phyloP scores from a whole-genome alignment of 2,329 filamentous ascomycete genomes.

The Trichoderma cornu-damae region DNA sequence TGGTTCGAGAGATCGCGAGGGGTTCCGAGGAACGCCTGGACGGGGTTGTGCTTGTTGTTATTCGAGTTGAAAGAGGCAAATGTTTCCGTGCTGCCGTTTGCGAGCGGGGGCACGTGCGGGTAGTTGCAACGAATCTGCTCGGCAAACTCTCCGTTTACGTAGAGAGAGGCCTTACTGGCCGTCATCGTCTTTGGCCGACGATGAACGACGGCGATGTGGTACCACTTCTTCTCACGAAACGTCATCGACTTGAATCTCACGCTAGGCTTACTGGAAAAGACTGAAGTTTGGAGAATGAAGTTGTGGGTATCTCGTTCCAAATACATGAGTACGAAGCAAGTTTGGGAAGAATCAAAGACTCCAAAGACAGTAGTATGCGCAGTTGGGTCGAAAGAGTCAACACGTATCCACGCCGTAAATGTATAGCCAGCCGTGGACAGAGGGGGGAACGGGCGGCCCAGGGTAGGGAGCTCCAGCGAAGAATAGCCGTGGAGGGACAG shows the following conservation, averaged over 20 bases:
- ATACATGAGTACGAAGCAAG: slow-evolving; percentile 90
- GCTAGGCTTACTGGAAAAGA: slow-evolving; percentile 78
- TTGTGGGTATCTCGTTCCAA: slow-evolving; percentile 89
- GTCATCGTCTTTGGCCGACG: slow-evolving; percentile 68
- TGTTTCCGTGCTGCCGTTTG: slow-evolving; percentile 59
- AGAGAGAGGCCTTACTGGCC: slow-evolving; percentile 77
- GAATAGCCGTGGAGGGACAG: slow-evolving; percentile 81
- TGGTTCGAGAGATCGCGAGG: slow-evolving; percentile 78
- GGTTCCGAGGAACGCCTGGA: slow-evolving; percentile 91
- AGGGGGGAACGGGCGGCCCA: slow-evolving; percentile 82
- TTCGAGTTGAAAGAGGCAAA: slow-evolving; percentile 64
- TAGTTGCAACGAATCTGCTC: slow-evolving; percentile 90
- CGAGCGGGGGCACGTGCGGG: slow-evolving; percentile 65
- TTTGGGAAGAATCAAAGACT: slow-evolving; percentile 84
- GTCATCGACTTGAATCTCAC: slow-evolving; percentile 82
- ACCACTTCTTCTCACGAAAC: slow-evolving; percentile 78
- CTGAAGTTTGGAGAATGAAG: slow-evolving; percentile 93
- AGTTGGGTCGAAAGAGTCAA: slow-evolving; percentile 78
- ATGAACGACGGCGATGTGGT: slow-evolving; percentile 88
- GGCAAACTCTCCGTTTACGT: slow-evolving; percentile 87
- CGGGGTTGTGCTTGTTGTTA: slow-evolving; percentile 55
- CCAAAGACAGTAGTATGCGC: slow-evolving; percentile 95
- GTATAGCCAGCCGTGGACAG: slow-evolving; percentile 78
- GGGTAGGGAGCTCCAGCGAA: slow-evolving; percentile 81
- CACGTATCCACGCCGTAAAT: slow-evolving; percentile 79